Percentiles rank a stretch among this genome's conserved stretches.
These are phyloP conservation scores for Aspergillus olivimuriae DNA, from an alignment of 495 filamentous ascomycete genomes.

Conservation along the genomic window DNA sequence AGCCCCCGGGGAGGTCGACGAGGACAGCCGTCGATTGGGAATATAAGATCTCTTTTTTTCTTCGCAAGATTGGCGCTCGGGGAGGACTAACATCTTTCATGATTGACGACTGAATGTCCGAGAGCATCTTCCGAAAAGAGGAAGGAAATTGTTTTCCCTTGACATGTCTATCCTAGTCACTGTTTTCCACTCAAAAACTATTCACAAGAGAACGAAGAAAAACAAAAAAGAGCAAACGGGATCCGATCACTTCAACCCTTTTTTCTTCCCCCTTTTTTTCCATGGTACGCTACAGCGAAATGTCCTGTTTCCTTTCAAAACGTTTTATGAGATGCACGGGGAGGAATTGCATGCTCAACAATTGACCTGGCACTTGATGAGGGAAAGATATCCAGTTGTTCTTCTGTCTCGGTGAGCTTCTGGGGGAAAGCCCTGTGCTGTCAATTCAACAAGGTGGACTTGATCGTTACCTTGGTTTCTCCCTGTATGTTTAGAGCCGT, in stretches of 20 bases:
- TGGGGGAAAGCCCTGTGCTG: conserved; percentile 95
- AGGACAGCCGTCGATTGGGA: conserved; percentile 30
- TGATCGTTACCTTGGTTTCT: conserved; percentile 54
- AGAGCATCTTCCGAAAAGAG: conserved; percentile 6
- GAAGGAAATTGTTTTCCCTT: conserved; percentile 31
- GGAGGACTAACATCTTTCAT: conserved; percentile 6
- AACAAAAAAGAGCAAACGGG: conserved; percentile 30
- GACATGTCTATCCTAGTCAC: conserved; percentile 45
- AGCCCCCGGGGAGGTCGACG: conserved; percentile 13
- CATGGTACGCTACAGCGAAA: conserved; percentile 18
- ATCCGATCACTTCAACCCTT: conserved; percentile 21
- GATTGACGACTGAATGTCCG: conserved; percentile 10
- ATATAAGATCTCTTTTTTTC: conserved; percentile 19
- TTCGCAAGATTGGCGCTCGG: conserved; percentile 20
- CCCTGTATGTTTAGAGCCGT: conserved; percentile 41
- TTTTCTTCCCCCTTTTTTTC: conserved; percentile 24
- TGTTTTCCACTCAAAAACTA: conserved; percentile 23
- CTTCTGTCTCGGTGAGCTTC: conserved; percentile 32
- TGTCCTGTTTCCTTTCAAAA: conserved; percentile 8
- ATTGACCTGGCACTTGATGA: conserved; percentile 79
- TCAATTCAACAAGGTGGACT: conserved; percentile 54
- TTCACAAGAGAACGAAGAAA: conserved; percentile 33
- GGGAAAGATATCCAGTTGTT: conserved; percentile 86
- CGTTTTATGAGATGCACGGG: conserved; percentile 24
- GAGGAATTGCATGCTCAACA: conserved; percentile 42